Base-by-base conservation (phyloP, 306 rosid species). In the Gastrolobium villosum region DNA sequence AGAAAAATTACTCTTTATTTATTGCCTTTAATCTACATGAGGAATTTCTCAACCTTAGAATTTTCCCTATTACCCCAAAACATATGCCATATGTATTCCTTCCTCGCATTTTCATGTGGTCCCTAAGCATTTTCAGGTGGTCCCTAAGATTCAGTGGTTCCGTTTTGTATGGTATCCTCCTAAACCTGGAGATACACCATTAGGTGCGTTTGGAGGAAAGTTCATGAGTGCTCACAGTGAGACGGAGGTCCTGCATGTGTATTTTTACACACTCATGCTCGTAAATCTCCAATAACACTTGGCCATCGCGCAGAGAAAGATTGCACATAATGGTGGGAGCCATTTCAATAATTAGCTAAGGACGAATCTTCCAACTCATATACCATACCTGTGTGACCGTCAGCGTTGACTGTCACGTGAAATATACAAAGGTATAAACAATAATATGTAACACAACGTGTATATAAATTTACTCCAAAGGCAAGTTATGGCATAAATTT, bases 281-380 rank as follows among this genome's bases (percentile, higher is more conserved):
- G 1, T 45, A 1, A 40, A 40, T 40, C 1, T 40, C 6, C 2
- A 26, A 26, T 3, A 30, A 43, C 37, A 59, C 31, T 13, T 68
- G 44, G 53, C 32, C 3, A 52, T 32, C 39, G 6, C 20, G 10
- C 1, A 41, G 34, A 73, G 28, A 43, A 45, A 59, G 48, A 14
- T 45, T 74, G 48, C 60, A 52, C 15, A 65, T 48, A 55, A 73
- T 14, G 56, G 40, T 45, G 40, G 15, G 41, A 69, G 1, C 76
- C 45, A 30, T 49, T 28, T 39, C 6, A 30, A 70, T 13, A 28
- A 46, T 61, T 78, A 35, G 50, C 3, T 2, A 5, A 50, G 14
- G 39, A 69, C 36, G 71, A 79, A 70, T 26, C 49, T 62, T 62
- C 73, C 65, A 49, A 50, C 76, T 69, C 45, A 69, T 69, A 59